Conservation (phyloP, 177 flowering plant genomes). For the Vitis hybrid region DNA sequence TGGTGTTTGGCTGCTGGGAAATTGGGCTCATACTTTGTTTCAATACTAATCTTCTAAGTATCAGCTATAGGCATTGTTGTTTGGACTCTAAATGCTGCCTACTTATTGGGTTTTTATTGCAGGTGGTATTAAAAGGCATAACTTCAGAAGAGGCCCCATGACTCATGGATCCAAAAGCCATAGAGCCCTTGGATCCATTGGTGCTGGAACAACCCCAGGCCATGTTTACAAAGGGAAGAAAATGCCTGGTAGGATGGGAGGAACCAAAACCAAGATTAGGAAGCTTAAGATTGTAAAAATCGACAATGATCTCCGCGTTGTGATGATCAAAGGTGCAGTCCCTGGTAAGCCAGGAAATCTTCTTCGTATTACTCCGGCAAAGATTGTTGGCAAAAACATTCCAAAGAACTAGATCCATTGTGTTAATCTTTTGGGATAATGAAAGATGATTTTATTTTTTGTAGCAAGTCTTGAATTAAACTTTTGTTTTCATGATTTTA, state of each 20-base stretch:
- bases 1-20: too few relatives aligned
- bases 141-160: slow-evolving; percentile 87
- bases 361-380: slow-evolving; percentile 88
- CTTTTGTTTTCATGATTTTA: not conserved
- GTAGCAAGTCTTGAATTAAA: not conserved
- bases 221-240: slow-evolving; percentile 92
- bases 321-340: slow-evolving; percentile 93
- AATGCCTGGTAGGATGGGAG: slow-evolving; percentile 99
- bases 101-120: not conserved
- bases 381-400: slow-evolving; percentile 91
- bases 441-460: not conserved
- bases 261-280: slow-evolving; percentile 77
- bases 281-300: slow-evolving; percentile 85
- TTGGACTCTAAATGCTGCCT: not conserved
- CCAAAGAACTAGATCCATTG: slow-evolving; percentile 60
- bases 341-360: slow-evolving; percentile 99
- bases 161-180: slow-evolving; percentile 98
- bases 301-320: slow-evolving; percentile 75
- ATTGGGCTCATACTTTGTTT: not conserved
- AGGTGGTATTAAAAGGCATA: slow-evolving; percentile 95
- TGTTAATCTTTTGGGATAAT: too few relatives aligned
- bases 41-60: not conserved
- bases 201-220: slow-evolving; percentile 98
- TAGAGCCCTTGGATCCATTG: slow-evolving; percentile 85
- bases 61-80: not conserved